A percentile compares a stretch with the other conserved stretches of the same genome.
Evolutionary conservation across 768 basidiomycete genomes (phyloP).

Genomic region (Pulveroboletus sp.): DNA sequence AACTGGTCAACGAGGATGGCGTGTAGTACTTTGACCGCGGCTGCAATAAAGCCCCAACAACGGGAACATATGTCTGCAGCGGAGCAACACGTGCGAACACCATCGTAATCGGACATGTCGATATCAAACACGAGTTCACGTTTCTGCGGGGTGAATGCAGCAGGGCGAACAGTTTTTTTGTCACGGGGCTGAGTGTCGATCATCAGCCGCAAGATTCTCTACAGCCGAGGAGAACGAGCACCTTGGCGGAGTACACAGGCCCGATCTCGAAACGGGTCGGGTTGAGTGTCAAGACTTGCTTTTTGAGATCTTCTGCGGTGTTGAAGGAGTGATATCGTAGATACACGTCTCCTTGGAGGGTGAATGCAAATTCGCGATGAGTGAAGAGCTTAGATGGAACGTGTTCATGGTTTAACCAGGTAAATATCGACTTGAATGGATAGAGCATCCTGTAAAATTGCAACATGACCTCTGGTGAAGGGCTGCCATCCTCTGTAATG

Average conservation of each 20-base stretch:
- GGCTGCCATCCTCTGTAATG: constrained; percentile 16
- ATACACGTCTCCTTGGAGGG: constrained; percentile 85
- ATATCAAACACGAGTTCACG: constrained; percentile 99
- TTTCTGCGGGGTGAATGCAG: constrained; percentile 63
- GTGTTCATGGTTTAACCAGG: constrained; percentile 93
- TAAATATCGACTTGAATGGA: constrained; percentile 90
- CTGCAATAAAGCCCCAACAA: constrained; percentile 94
- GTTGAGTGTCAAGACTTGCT: constrained; percentile 76
- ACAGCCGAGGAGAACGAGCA: constrained; percentile 37
- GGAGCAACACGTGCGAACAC: constrained; percentile 90
- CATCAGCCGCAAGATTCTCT: constrained; percentile 1
- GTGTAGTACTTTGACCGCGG: constrained; percentile 87
- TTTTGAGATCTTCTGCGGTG: constrained; percentile 84
- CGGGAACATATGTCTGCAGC: constrained; percentile 85
- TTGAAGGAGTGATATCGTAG: constrained; percentile 92
- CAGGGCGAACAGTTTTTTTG: constrained; percentile 73
- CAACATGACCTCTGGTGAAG: constrained; percentile 61
- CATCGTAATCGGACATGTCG: constrained; percentile 99
- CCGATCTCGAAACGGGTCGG: constrained; percentile 97
- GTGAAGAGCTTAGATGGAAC: constrained; percentile 76
- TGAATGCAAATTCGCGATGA: constrained; percentile 94
- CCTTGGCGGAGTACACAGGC: constrained; percentile 83
- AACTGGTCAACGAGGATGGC: constrained; percentile 78
- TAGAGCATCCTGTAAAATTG: constrained; percentile 88
- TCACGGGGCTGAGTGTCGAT: constrained; percentile 65